Conservation (phyloP, 768 basidiomycete genomes). For the Phylloporus rhodoxanthus region DNA sequence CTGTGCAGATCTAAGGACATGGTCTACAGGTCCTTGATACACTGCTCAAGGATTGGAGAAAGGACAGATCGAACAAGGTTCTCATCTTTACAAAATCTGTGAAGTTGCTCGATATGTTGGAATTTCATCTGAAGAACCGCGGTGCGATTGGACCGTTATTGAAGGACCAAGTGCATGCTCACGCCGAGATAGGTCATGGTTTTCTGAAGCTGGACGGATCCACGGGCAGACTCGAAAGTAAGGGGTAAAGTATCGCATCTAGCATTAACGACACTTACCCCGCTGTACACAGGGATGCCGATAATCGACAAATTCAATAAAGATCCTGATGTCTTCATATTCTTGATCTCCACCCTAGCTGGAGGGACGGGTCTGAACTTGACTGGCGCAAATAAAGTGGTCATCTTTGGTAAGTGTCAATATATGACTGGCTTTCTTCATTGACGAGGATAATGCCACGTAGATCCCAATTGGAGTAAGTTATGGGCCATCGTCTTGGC, state of each 20-base stretch:
- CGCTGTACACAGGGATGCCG: slow-evolving; percentile 57
- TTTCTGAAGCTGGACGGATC: slow-evolving; percentile 80
- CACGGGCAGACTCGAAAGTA: slow-evolving; percentile 60
- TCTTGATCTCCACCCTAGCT: slow-evolving; percentile 86
- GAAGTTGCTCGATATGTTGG: slow-evolving; percentile 81
- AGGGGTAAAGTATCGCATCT: slow-evolving; percentile 21
- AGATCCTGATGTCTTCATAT: slow-evolving; percentile 67
- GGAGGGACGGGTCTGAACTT: slow-evolving; percentile 90
- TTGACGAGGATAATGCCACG: background rate
- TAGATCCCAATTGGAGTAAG: slow-evolving; percentile 95
- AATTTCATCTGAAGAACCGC: slow-evolving; percentile 59
- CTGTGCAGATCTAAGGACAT: background rate
- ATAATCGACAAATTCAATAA: slow-evolving; percentile 80
- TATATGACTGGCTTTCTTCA: background rate
- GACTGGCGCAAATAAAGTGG: slow-evolving; percentile 90
- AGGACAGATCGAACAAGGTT: slow-evolving; percentile 73
- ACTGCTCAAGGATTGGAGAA: slow-evolving; percentile 61
- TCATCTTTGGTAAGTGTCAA: slow-evolving; percentile 65
- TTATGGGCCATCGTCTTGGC: slow-evolving; percentile 23
- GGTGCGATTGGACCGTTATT: slow-evolving; percentile 31
- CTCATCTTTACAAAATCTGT: slow-evolving; percentile 92
- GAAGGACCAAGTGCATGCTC: background rate
- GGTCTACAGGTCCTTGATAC: slow-evolving; percentile 57
- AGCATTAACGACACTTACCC: slow-evolving; percentile 2
- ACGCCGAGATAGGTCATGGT: slow-evolving; percentile 38